Conservation (phyloP, 371 early-diverging fungal genomes). For the Haplosporangium sp. region DNA sequence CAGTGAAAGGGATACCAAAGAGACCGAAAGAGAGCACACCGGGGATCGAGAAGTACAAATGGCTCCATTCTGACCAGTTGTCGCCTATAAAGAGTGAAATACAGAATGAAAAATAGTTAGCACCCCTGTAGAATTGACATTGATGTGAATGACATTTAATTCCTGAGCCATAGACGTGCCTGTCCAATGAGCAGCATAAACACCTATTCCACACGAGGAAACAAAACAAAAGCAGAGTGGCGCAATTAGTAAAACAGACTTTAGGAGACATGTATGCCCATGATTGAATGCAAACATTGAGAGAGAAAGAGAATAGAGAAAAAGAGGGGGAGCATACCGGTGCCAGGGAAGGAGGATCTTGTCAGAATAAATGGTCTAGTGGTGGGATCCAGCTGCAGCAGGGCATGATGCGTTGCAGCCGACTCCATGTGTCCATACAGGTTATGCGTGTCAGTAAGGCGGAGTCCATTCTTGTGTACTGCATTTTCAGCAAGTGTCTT, state of each 20-base stretch:
- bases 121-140: too few relatives aligned
- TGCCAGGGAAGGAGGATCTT: conserved; percentile 69
- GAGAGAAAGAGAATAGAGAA: conserved; percentile 29
- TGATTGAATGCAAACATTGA: too few relatives aligned
- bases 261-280: neutral
- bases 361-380: conserved; percentile 70
- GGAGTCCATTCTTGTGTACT: conserved; percentile 60
- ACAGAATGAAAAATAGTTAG: neutral
- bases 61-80: conserved; percentile 67
- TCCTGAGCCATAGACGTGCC: conserved; percentile 11
- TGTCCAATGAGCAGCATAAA: conserved; percentile 48
- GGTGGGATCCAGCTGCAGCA: conserved; percentile 48
- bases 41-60: conserved; percentile 63
- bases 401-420: conserved; percentile 54
- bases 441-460: conserved; percentile 63
- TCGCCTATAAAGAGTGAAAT: conserved; percentile 60
- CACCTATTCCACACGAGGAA: conserved; percentile 8
- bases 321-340: conserved; percentile 58
- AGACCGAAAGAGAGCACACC: conserved; percentile 71
- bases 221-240: neutral
- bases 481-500: conserved; percentile 63
- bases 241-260: neutral
- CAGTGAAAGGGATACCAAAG: conserved; percentile 75
- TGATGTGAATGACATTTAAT: too few relatives aligned
- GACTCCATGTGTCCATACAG: conserved; percentile 61